Conservation (phyloP, 2,329 filamentous ascomycete species). For the Fusarium phyllophilum region DNA sequence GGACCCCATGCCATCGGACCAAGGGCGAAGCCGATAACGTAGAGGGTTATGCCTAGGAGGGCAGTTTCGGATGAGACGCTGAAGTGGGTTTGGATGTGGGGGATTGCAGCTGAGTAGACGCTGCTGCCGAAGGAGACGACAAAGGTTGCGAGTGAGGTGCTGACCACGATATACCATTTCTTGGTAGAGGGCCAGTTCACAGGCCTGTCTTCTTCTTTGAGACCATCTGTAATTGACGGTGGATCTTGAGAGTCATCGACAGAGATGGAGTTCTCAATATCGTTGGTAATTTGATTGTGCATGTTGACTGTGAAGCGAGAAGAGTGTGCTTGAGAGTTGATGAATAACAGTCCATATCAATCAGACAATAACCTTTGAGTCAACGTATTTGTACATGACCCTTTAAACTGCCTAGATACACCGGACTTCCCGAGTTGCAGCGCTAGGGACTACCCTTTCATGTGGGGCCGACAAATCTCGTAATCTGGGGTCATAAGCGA, state of each 20-base stretch:
- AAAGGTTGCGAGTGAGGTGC: not conserved
- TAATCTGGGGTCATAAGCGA: not conserved
- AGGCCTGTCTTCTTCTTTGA: not conserved
- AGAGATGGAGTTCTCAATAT: not conserved
- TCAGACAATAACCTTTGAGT: accelerated
- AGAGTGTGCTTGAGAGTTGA: accelerated
- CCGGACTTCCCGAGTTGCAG: not conserved
- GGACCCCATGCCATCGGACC: constrained; percentile 80
- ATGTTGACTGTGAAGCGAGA: not conserved
- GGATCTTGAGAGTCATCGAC: not conserved
- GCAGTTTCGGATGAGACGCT: not conserved
- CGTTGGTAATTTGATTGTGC: not conserved
- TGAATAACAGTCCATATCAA: accelerated
- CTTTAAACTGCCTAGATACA: not conserved
- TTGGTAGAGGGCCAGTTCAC: not conserved
- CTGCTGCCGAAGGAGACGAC: constrained; percentile 14
- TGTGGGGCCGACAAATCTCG: not conserved
- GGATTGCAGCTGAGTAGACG: constrained; percentile 9
- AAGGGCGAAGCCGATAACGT: constrained; percentile 58
- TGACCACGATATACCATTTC: constrained; percentile 10
- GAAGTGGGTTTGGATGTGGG: not conserved
- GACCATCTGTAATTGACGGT: accelerated
- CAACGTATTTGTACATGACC: not conserved
- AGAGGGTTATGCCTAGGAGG: constrained; percentile 8
- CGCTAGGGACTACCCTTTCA: not conserved